Percentiles rank a stretch among this genome's conserved stretches.
phyloP scores from a whole-genome alignment of 768 basidiomycete species.

The Leccinum broughii region DNA sequence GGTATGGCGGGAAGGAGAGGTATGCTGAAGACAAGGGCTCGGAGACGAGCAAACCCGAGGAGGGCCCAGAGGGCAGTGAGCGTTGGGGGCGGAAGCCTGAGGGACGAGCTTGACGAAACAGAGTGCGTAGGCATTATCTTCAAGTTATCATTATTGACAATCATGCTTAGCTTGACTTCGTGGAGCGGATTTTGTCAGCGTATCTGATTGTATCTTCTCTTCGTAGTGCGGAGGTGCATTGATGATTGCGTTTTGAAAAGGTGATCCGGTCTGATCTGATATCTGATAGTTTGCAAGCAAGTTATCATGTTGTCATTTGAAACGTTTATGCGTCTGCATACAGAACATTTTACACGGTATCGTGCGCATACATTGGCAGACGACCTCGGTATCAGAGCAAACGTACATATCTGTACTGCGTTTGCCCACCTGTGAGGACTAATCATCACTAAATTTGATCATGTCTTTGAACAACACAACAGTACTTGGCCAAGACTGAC shows the following conservation, averaged over 20 bases:
- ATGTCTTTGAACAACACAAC: neutral
- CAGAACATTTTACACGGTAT: neutral
- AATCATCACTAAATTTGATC: neutral
- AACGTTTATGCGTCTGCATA: too few species aligned
- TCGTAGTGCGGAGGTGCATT: neutral
- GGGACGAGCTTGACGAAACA: constrained; percentile 16
- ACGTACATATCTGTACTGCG: neutral
- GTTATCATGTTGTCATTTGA: neutral
- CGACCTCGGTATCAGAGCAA: neutral
- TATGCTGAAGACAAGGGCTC: constrained; percentile 27
- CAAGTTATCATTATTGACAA: neutral
- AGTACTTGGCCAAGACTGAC: neutral
- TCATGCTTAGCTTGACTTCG: neutral
- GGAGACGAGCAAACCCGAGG: constrained; percentile 33
- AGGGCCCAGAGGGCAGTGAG: constrained; percentile 41
- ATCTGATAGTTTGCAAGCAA: too few species aligned
- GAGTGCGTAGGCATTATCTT: neutral
- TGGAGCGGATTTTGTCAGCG: neutral
- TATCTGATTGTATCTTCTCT: neutral
- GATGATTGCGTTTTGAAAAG: neutral
- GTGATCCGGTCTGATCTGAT: neutral
- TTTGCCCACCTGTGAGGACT: neutral
- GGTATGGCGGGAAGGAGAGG: constrained; percentile 26
- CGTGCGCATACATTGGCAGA: neutral
- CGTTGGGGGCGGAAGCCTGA: constrained; percentile 39